phyloP scores from a whole-genome alignment of 164 flowering plant genomes.

The Tetrastigma voinierianum region DNA sequence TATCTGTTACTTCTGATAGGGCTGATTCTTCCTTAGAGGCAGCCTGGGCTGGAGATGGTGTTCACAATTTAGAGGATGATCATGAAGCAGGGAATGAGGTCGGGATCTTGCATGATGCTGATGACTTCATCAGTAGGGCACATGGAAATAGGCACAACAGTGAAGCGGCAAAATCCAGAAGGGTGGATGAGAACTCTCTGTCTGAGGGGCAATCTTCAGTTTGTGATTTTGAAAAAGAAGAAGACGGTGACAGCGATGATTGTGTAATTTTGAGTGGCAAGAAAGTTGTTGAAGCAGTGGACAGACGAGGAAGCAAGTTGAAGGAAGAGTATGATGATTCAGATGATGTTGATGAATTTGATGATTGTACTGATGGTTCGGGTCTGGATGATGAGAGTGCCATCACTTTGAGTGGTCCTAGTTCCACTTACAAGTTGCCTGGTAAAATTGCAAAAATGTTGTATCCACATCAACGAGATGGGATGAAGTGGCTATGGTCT shows the following conservation, averaged over 20 bases:
- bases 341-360: constrained; percentile 17
- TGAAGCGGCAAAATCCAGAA: constrained; percentile 6
- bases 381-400: constrained; percentile 29
- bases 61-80: background rate
- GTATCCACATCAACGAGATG: constrained; percentile 92
- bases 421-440: constrained; percentile 46
- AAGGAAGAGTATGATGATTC: constrained; percentile 14
- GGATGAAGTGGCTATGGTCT: constrained; percentile 93
- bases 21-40: constrained; percentile 24
- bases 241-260: constrained; percentile 39
- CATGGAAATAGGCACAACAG: constrained; percentile 1
- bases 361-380: constrained; percentile 17
- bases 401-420: constrained; percentile 41
- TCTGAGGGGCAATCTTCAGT: constrained; percentile 5
- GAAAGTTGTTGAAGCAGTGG: constrained; percentile 16
- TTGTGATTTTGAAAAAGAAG: constrained; percentile 16
- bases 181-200: constrained; percentile 10
- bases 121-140: constrained; percentile 7
- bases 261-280: constrained; percentile 40
- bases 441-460: constrained; percentile 69
- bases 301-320: constrained; percentile 7
- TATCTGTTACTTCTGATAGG: constrained; percentile 20
- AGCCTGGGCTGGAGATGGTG: constrained; percentile 9
- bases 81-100: background rate
- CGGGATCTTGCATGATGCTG: background rate